Evolutionary conservation across 352 stramenopile genomes (phyloP).

Genomic region (Globisporangium paddicum): DNA sequence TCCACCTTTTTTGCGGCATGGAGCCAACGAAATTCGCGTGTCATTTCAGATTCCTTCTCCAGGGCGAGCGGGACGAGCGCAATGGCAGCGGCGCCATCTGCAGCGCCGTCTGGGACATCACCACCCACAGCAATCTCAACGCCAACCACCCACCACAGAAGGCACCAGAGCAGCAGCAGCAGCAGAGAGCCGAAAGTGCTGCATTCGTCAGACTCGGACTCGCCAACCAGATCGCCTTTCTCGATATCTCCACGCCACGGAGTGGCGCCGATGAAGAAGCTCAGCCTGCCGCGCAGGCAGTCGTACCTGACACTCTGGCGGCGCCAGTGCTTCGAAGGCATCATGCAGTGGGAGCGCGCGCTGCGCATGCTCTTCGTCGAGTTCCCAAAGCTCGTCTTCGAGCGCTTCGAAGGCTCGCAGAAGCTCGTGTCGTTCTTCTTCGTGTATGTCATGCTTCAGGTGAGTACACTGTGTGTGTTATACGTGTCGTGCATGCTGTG

Average conservation of each 20-base stretch:
- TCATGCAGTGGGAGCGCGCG: constrained; percentile 60
- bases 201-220: background rate
- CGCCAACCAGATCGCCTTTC: background rate
- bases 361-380: constrained; percentile 58
- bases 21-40: constrained; percentile 1
- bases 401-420: constrained; percentile 38
- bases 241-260: background rate
- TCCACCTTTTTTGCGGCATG: constrained; percentile 1
- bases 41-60: background rate
- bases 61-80: background rate
- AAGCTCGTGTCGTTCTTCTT: constrained; percentile 80
- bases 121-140: background rate
- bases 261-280: constrained; percentile 2
- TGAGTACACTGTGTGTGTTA: background rate
- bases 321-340: constrained; percentile 55
- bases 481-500: too few species aligned
- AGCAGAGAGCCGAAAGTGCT: background rate
- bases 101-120: background rate
- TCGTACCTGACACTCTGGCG: constrained; percentile 34
- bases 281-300: constrained; percentile 1
- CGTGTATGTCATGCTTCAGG: constrained; percentile 78
- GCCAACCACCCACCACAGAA: background rate
- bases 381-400: constrained; percentile 45
- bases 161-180: background rate
- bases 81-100: constrained; percentile 5